These are phyloP conservation scores for Physaria fendleri DNA, from an alignment of 345 rosid genomes.

Conservation along the genomic window DNA sequence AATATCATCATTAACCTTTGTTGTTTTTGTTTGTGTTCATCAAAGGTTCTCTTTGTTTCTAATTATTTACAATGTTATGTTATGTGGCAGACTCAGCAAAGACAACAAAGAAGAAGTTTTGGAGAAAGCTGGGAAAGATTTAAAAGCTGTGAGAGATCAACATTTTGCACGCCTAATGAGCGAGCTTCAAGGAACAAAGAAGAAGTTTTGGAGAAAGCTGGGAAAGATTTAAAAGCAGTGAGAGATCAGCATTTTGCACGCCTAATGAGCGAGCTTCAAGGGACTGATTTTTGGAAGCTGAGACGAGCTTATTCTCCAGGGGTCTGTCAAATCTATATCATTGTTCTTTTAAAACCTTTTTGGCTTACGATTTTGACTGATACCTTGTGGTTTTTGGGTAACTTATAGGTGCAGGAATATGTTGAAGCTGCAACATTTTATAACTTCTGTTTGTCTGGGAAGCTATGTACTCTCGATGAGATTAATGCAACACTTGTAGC, in stretches of 20 bases:
- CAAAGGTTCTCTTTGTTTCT: neutral
- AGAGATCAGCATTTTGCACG: constrained; percentile 49
- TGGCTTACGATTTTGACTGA: neutral
- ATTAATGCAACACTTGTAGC: constrained; percentile 59
- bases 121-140: constrained; percentile 78
- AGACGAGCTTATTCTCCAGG: constrained; percentile 92
- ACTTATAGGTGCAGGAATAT: constrained; percentile 80
- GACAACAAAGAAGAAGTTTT: constrained; percentile 65
- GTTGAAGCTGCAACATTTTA: constrained; percentile 95
- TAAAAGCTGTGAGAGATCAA: constrained; percentile 54
- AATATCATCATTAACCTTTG: neutral
- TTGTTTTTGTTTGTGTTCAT: neutral
- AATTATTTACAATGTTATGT: neutral
- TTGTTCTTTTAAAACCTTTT: neutral
- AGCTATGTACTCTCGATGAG: constrained; percentile 62
- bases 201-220: constrained; percentile 76
- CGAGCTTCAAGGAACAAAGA: constrained; percentile 82
- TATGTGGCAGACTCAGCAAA: constrained; percentile 52
- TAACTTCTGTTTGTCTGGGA: constrained; percentile 67
- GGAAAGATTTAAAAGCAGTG: constrained; percentile 66
- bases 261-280: constrained; percentile 75
- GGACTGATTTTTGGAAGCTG: constrained; percentile 89
- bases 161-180: constrained; percentile 57
- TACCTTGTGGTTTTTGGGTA: neutral
- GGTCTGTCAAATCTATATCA: constrained; percentile 36